A percentile compares a stretch with the other conserved stretches of the same genome.
phyloP scores from a whole-genome alignment of 169 alveolate species.

The Cryptosporidium muris region DNA sequence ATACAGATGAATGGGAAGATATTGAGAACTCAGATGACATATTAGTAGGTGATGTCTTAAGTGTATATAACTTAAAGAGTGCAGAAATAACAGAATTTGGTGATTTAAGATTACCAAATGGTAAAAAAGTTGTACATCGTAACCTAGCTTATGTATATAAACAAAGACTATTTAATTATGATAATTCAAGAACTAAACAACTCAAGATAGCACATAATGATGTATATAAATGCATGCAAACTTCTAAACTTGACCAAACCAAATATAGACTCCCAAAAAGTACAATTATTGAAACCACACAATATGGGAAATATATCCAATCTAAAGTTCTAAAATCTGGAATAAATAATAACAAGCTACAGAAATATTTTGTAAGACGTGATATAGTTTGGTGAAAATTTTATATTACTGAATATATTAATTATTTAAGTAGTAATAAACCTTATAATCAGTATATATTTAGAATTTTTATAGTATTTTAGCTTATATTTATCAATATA shows the following conservation, averaged over 20 bases:
- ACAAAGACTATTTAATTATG: slow-evolving; percentile 69
- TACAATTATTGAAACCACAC: slow-evolving; percentile 6
- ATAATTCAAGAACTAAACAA: not conserved
- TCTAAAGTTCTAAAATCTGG: slow-evolving; percentile 28
- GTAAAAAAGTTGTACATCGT: slow-evolving; percentile 86
- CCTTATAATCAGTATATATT: no score
- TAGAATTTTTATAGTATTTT: not conserved
- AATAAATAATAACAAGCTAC: slow-evolving; percentile 50
- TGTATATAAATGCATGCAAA: not conserved
- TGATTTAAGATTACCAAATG: slow-evolving; percentile 84
- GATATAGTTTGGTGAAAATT: slow-evolving; percentile 46
- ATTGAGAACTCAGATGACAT: slow-evolving; percentile 51
- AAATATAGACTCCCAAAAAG: no score
- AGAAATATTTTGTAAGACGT: slow-evolving; percentile 44
- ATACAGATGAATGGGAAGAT: slow-evolving; percentile 81
- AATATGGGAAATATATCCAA: slow-evolving; percentile 20
- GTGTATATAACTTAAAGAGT: slow-evolving; percentile 58
- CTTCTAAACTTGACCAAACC: not conserved
- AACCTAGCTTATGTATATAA: slow-evolving; percentile 83
- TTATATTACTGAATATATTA: not conserved
- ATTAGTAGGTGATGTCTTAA: slow-evolving; percentile 21
- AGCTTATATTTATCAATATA: not conserved
- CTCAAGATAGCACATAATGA: no score
- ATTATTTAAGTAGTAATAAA: no score
- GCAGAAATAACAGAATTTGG: slow-evolving; percentile 80